Evolutionary conservation across 1,284 basidiomycete genomes (phyloP), one percentile per base, ranked within the genome.

Genomic region (Sutorius eximius): DNA sequence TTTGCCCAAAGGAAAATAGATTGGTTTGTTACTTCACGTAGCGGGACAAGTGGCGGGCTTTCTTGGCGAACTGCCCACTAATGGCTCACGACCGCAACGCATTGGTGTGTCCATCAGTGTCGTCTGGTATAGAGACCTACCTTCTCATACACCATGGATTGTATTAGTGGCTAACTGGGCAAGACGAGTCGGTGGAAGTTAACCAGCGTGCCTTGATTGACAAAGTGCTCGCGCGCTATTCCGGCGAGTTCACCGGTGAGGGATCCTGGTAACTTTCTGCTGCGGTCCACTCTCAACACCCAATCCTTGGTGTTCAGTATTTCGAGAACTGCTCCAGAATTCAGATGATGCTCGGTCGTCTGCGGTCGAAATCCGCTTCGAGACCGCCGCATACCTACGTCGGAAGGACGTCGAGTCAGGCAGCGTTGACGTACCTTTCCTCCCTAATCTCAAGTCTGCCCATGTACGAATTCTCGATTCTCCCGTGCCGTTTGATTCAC

Each of bases 161-260:
- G 3, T 8, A 37, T 32, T 43, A 89, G 87, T 90, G 87, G 89
- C 82, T 77, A 40, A 78, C 71, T 45, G 90, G 89, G 5, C 78
- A 84, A 61, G 91, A 92, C 61, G 91, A 94, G 68, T 83, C 88
- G 3, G 92, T 98, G 4, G 91, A 95, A 67, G 95, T 98, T 51
- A 98, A 99, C 70, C 96, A 98, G 73, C 82, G 95, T 24, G 93
- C 93, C 10, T 78, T 96, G 49, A 95, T 96, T 55, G 93, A 95
- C 77, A 95, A 93, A 74, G 93, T 97, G 42, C 83, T 98, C 24
- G 93, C 96, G n/a, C 81, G 96, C 43, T 99, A 98, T 71, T 93
- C 91, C 22, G 95, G 93, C 51, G 95, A 98, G 74, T 91, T 93
- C 63, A 95, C 93, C 5, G 83, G 85, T 82, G 59, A 51, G 61